phyloP scores from a whole-genome alignment of 305 asterid genomes.

The Nicotiana rustica region DNA sequence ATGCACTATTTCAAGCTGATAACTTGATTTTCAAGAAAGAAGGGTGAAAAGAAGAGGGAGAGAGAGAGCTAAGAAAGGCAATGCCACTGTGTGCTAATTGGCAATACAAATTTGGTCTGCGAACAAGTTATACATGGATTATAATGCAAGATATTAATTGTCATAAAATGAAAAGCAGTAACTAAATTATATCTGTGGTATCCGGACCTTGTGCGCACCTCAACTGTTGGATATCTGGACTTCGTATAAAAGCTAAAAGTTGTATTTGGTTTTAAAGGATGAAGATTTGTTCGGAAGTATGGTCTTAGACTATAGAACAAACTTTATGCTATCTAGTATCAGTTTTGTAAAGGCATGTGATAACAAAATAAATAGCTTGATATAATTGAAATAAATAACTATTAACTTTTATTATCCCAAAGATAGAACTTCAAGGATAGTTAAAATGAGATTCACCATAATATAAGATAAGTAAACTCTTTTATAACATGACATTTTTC shows the following conservation, averaged over 20 bases:
- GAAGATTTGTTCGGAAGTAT: background rate
- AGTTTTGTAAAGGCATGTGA: background rate
- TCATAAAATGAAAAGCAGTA: background rate
- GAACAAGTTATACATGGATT: background rate
- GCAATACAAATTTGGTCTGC: constrained; percentile 13
- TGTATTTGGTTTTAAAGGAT: constrained; percentile 4
- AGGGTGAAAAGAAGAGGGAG: constrained; percentile 3
- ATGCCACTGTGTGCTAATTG: background rate
- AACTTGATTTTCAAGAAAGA: constrained; percentile 6
- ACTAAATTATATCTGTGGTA: background rate
- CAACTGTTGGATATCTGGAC: background rate
- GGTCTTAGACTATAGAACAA: background rate
- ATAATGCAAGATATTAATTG: background rate
- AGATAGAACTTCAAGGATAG: constrained; percentile 3
- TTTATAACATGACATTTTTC: constrained; percentile 14
- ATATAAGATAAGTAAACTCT: background rate
- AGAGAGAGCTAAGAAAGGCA: background rate
- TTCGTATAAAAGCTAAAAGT: background rate
- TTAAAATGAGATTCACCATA: background rate
- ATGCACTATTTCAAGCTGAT: constrained; percentile 1
- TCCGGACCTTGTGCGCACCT: background rate
- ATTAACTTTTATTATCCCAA: background rate
- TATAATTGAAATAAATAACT: background rate
- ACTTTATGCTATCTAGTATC: background rate
- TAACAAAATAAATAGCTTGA: background rate